A percentile compares a stretch with the other conserved stretches of the same genome.
These are phyloP conservation scores for Candida khao-thaluensis DNA, from an alignment of 805 yeast genomes.

Conservation along the genomic window DNA sequence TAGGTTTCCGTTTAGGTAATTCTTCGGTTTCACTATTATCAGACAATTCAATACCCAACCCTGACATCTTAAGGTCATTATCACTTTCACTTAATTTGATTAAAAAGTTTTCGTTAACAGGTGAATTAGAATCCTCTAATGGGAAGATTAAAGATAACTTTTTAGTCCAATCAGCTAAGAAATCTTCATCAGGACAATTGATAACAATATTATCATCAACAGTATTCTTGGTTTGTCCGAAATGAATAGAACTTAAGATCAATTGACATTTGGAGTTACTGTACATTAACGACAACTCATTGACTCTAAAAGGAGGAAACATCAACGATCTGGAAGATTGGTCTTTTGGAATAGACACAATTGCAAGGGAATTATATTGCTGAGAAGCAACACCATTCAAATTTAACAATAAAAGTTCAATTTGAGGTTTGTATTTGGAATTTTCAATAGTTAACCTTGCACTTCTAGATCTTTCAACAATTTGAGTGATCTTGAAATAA, in stretches of 20 bases:
- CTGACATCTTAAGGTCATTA: slow-evolving; percentile 23
- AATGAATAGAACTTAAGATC: slow-evolving; percentile 20
- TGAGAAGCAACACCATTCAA: slow-evolving; percentile 20
- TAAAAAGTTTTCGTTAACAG: slow-evolving; percentile 20
- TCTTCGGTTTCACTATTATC: neutral
- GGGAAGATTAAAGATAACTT: slow-evolving; percentile 37
- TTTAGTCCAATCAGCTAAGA: slow-evolving; percentile 30
- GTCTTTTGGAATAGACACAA: slow-evolving; percentile 21
- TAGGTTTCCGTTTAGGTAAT: neutral
- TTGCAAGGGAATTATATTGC: slow-evolving; percentile 38
- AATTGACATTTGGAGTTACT: slow-evolving; percentile 15
- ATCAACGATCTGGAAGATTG: slow-evolving; percentile 29
- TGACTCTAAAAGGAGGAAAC: slow-evolving; percentile 41
- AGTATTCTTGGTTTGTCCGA: slow-evolving; percentile 13
- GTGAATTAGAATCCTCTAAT: slow-evolving; percentile 24
- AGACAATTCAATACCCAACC: slow-evolving; percentile 33
- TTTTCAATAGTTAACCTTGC: slow-evolving; percentile 18
- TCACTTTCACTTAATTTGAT: slow-evolving; percentile 18
- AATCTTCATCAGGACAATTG: slow-evolving; percentile 15
- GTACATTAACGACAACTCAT: slow-evolving; percentile 16
- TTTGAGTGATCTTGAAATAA: slow-evolving; percentile 35
- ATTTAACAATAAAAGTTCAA: slow-evolving; percentile 38
- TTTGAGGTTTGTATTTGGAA: slow-evolving; percentile 14
- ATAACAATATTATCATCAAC: slow-evolving; percentile 16
- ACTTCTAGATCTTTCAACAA: slow-evolving; percentile 32